Evolutionary conservation across 1,139 yeast genomes (phyloP).

Genomic region (Protomyces gravidus): DNA sequence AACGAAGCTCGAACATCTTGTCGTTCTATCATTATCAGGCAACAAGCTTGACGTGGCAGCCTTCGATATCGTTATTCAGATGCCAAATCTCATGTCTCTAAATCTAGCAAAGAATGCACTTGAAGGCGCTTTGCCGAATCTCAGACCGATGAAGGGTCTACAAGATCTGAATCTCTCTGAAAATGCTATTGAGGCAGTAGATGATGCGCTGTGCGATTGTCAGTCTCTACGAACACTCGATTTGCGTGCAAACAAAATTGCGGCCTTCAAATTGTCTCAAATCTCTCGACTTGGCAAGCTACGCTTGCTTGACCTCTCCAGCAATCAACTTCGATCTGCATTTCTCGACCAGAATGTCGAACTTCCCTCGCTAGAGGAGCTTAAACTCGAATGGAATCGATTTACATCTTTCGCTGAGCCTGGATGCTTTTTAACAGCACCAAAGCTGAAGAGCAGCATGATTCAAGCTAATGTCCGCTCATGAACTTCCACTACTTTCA

Average conservation of each 20-base stretch:
- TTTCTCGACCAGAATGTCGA: background rate
- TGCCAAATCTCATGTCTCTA: constrained; percentile 7
- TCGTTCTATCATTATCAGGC: constrained; percentile 10
- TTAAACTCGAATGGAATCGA: background rate
- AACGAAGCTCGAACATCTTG: constrained; percentile 1
- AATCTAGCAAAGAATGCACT: constrained; percentile 14
- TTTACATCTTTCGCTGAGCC: background rate
- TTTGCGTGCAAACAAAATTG: constrained; percentile 8
- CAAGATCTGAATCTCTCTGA: constrained; percentile 9
- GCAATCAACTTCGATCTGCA: constrained; percentile 1
- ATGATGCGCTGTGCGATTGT: background rate
- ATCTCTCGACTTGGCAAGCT: background rate
- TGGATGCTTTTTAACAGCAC: background rate
- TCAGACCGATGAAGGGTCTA: constrained; percentile 1
- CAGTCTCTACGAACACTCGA: constrained; percentile 6
- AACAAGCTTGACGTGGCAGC: background rate
- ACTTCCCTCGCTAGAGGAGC: background rate
- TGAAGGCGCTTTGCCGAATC: background rate
- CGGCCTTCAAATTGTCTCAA: constrained; percentile 1
- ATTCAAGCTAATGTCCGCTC: background rate
- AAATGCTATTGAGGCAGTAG: constrained; percentile 2
- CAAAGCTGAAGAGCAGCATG: background rate
- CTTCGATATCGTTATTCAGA: background rate
- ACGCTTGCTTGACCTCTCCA: constrained; percentile 4
- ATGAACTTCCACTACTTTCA: too few relatives aligned